A percentile compares a stretch with the other conserved stretches of the same genome.
Conservation (phyloP, 768 basidiomycete genomes). For the Lactarius vividus region DNA sequence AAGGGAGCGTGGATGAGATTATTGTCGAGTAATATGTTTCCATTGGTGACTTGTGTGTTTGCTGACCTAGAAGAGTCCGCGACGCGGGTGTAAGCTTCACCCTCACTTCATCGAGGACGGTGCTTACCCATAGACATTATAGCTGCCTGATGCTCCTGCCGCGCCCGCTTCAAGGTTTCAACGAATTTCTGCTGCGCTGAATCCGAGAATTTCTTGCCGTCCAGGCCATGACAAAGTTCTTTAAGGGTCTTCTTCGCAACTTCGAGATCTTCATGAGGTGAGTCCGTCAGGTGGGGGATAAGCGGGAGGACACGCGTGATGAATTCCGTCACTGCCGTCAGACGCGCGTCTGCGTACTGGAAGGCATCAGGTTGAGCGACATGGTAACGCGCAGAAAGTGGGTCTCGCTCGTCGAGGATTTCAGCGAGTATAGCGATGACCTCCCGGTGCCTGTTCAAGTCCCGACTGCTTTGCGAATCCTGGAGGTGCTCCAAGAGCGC, state of each 20-base stretch:
- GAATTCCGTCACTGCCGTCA: slow-evolving; percentile 6
- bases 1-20: not conserved
- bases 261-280: slow-evolving; percentile 8
- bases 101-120: not conserved
- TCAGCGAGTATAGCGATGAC: not conserved
- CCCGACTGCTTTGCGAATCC: not conserved
- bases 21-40: slow-evolving; percentile 5
- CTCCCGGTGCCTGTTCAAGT: not conserved
- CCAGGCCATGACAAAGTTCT: slow-evolving; percentile 9
- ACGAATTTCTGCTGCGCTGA: slow-evolving; percentile 6
- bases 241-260: slow-evolving; percentile 1
- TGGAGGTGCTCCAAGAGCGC: not conserved
- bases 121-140: not conserved
- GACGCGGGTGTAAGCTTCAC: not conserved
- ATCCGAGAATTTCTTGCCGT: not conserved
- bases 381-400: not conserved
- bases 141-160: not conserved
- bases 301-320: not conserved
- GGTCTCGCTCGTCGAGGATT: not conserved
- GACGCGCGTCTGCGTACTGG: not conserved
- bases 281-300: not conserved
- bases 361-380: not conserved
- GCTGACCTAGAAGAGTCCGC: not conserved
- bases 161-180: not conserved
- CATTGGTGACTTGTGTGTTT: not conserved